Base-by-base conservation (phyloP, 805 yeast species). In the Clavispora carvajalis region DNA sequence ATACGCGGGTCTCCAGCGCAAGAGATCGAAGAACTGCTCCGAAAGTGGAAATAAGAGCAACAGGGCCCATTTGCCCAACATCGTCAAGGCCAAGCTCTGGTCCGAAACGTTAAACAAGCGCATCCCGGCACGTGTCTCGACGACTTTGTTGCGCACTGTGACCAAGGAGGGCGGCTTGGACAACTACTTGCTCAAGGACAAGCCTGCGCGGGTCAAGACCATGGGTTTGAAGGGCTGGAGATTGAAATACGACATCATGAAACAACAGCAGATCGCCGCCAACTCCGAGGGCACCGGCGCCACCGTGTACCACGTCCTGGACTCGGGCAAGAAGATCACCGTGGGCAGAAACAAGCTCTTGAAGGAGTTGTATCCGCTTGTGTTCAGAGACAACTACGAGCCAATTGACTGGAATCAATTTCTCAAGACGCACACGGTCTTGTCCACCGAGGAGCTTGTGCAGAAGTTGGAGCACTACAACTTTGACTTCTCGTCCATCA, bases 141-240 rank as follows among this genome's bases (percentile, higher is more conserved):
- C 97, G 5, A 77, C 82, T 44, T 97, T 89, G 5, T 72, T 93
- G 57, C 79, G 82, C 54, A 89, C 97, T 0, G 82, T 93, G 44
- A 83, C 86, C 43, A 86, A 80, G 53, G 98, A 91, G 61, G 99
- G 99, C 46, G 99, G 99, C 5, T 71, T 93, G 41, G 99, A 93
- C 58, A 81, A 81, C 48, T 93, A 93, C 59, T 63, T 93, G 46
- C 74, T 80, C 33, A 93, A 93, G 63, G 95, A 89, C 44, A 87
- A 85, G 51, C 71, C 95, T 5, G 95, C 95, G 3, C 76, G 99
- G 67, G 72, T 87, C 49, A 93, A 93, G 68, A 95, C 93, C 59
- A 68, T 93, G 56, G 99, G 99, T 0, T 83, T 90, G 40, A 71
- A 77, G 42, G 99, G 98, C 24, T 93, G 98, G 98, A 77, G 77